phyloP scores from a whole-genome alignment of 192 early-diverging fungal genomes.

The Mortierella claussenii region DNA sequence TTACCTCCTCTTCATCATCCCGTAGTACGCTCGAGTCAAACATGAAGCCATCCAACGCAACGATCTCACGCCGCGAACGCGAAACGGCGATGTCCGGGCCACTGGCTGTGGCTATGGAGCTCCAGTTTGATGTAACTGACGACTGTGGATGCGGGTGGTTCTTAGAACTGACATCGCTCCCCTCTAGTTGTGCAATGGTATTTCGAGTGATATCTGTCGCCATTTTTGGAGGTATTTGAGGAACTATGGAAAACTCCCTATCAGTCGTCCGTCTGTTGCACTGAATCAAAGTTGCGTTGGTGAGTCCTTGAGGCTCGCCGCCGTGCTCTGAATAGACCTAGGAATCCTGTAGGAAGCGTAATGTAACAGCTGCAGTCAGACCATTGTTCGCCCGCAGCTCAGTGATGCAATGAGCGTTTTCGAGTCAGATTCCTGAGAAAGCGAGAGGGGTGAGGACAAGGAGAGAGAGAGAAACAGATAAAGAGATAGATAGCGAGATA shows the following conservation, averaged over 20 bases:
- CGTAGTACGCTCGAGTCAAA: constrained; percentile 13
- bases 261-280: background rate
- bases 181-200: too few species aligned
- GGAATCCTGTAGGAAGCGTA: too few species aligned
- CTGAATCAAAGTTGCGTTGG: background rate
- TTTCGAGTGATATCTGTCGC: background rate
- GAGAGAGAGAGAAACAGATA: constrained; percentile 2
- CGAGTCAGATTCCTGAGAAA: background rate
- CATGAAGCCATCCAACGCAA: constrained; percentile 10
- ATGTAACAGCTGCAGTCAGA: too few species aligned
- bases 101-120: background rate
- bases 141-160: too few species aligned
- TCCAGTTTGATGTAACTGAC: background rate
- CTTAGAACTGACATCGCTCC: too few species aligned
- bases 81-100: background rate
- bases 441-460: background rate
- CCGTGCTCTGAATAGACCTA: constrained; percentile 2
- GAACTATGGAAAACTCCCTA: background rate
- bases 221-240: background rate
- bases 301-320: background rate
- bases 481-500: too few species aligned
- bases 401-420: too few species aligned
- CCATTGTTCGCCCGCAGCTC: too few species aligned
- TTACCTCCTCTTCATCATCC: constrained; percentile 15
- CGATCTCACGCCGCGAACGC: background rate